phyloP scores from a whole-genome alignment of 2,329 filamentous ascomycete species.

The Pseudocercospora vitis region DNA sequence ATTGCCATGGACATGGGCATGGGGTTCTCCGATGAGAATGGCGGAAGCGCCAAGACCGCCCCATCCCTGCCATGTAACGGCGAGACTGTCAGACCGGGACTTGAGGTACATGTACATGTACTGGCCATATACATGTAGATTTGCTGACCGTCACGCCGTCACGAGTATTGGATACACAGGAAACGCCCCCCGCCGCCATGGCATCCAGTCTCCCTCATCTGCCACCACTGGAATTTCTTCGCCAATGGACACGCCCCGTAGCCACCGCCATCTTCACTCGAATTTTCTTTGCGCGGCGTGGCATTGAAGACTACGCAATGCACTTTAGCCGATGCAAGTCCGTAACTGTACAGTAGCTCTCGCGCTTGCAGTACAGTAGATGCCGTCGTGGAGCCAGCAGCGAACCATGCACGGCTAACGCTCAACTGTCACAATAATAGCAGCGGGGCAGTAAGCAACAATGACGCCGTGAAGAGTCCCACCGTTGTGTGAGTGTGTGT shows the following conservation, averaged over 20 bases:
- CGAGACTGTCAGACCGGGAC: neutral
- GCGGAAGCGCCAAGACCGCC: neutral
- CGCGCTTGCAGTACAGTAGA: slow-evolving; percentile 2
- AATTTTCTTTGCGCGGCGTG: neutral
- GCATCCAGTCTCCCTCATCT: neutral
- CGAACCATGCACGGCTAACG: slow-evolving; percentile 1
- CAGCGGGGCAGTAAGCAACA: neutral
- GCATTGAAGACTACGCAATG: neutral
- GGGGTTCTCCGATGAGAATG: neutral
- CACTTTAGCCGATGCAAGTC: slow-evolving; percentile 6
- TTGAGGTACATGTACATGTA: too few relatives aligned
- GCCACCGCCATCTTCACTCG: neutral
- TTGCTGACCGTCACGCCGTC: neutral
- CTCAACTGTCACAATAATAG: slow-evolving; percentile 6
- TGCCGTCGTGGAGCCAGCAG: slow-evolving; percentile 1
- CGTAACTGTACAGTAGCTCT: too few relatives aligned
- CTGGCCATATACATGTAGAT: too few relatives aligned
- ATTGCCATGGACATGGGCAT: too few relatives aligned
- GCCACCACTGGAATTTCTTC: neutral
- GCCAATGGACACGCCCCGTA: neutral
- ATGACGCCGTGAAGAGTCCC: neutral
- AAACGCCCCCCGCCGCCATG: too few relatives aligned
- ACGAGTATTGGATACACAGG: neutral
- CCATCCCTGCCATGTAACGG: too few relatives aligned
- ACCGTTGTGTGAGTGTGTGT: neutral